Conservation (phyloP, 1,139 yeast genomes). For the Starmera stellimalicola region DNA sequence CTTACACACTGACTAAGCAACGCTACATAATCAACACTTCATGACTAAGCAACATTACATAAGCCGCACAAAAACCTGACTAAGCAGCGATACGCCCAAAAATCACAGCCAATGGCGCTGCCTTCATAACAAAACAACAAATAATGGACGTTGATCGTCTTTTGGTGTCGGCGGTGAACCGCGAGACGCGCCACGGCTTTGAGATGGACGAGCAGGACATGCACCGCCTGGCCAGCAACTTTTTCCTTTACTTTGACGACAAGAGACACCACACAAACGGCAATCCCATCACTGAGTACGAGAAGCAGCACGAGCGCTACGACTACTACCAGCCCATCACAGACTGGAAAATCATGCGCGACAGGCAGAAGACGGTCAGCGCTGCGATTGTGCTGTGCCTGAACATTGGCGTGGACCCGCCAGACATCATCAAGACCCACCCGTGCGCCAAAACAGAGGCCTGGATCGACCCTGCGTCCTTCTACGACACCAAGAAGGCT, state of each 20-base stretch:
- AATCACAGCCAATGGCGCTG: neutral
- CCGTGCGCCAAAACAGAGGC: conserved; percentile 92
- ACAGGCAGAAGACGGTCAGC: conserved; percentile 87
- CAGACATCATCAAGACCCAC: conserved; percentile 87
- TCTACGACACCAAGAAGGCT: conserved; percentile 83
- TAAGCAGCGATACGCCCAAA: no score
- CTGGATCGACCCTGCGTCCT: conserved; percentile 86
- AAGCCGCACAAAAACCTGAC: no score
- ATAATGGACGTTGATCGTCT: no score
- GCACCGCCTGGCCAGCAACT: conserved; percentile 56
- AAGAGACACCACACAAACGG: conserved; percentile 90
- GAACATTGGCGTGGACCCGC: conserved; percentile 94
- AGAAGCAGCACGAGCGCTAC: conserved; percentile 30
- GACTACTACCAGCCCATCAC: conserved; percentile 58
- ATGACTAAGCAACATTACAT: no score
- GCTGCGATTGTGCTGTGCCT: conserved; percentile 89
- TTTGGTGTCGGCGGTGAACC: no score
- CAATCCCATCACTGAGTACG: conserved; percentile 58
- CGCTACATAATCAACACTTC: no score
- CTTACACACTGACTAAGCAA: no score
- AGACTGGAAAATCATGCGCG: conserved; percentile 90
- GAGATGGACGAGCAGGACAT: conserved; percentile 68
- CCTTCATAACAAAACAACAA: no score
- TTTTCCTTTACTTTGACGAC: conserved; percentile 76
- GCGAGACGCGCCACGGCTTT: conserved; percentile 70